These are phyloP conservation scores for Alternaria triticina DNA, from an alignment of 2,329 filamentous ascomycete genomes.

Conservation along the genomic window DNA sequence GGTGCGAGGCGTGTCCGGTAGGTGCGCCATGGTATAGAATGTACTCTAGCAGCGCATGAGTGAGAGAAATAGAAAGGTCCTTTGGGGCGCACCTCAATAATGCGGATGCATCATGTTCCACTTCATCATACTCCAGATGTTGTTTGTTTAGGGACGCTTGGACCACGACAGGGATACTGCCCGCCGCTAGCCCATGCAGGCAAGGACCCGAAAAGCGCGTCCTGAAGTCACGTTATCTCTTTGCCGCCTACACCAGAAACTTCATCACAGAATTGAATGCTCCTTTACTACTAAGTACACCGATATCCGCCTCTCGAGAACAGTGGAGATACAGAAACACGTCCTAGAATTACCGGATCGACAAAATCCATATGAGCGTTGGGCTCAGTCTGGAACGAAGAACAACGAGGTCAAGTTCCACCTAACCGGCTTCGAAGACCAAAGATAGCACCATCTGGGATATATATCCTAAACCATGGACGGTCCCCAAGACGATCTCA, in stretches of 20 bases:
- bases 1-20: slow-evolving; percentile 85
- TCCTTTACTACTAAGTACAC: background rate
- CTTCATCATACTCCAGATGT: slow-evolving; percentile 21
- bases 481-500: slow-evolving; percentile 60
- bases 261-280: background rate
- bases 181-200: slow-evolving; percentile 16
- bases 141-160: slow-evolving; percentile 26
- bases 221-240: slow-evolving; percentile 27
- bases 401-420: background rate
- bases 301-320: background rate
- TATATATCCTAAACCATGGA: slow-evolving; percentile 33
- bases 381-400: background rate
- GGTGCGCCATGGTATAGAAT: slow-evolving; percentile 51
- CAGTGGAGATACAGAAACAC: background rate
- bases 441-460: background rate
- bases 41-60: slow-evolving; percentile 35
- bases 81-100: slow-evolving; percentile 18
- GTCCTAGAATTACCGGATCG: background rate
- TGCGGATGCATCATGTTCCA: slow-evolving; percentile 9
- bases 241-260: slow-evolving; percentile 20
- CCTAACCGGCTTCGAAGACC: background rate
- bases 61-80: slow-evolving; percentile 29
- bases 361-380: background rate
- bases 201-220: slow-evolving; percentile 20
- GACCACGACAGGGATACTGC: slow-evolving; percentile 14